These are phyloP conservation scores for Talaromyces nanjingensis DNA, from an alignment of 495 filamentous ascomycete genomes.

Conservation along the genomic window DNA sequence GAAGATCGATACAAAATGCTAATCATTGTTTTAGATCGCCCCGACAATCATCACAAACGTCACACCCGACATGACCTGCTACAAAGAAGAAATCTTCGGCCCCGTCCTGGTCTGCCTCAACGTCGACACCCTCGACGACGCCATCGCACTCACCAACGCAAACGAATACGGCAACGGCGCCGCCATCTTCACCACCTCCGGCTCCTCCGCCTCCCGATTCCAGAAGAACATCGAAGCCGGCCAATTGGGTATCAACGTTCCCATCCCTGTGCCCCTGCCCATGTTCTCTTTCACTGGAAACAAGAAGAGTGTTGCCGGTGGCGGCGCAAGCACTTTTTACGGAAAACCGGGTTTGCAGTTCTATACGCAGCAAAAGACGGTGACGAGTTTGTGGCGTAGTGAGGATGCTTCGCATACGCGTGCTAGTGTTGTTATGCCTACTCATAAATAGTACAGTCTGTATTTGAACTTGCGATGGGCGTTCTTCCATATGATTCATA, in stretches of 20 bases:
- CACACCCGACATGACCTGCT: conserved; percentile 86
- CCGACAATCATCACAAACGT: conserved; percentile 96
- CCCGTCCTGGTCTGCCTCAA: conserved; percentile 86
- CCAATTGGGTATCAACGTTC: conserved; percentile 56
- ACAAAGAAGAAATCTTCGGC: conserved; percentile 95
- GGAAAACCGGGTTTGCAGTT: conserved; percentile 87
- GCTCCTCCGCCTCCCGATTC: conserved; percentile 55
- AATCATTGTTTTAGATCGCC: conserved; percentile 43
- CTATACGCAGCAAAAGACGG: conserved; percentile 96
- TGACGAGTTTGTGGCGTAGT: conserved; percentile 83
- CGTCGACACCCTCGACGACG: conserved; percentile 75
- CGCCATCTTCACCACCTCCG: conserved; percentile 60
- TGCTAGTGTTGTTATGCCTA: conserved; percentile 92
- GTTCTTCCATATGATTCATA: not conserved
- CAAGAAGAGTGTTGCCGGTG: conserved; percentile 92
- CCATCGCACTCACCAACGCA: conserved; percentile 56
- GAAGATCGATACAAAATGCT: not conserved
- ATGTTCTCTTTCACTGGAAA: conserved; percentile 99
- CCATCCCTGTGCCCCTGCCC: conserved; percentile 80
- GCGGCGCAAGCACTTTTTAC: conserved; percentile 92
- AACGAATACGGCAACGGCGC: conserved; percentile 69
- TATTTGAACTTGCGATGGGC: not conserved
- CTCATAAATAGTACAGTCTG: conserved; percentile 43
- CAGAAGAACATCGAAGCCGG: conserved; percentile 57
- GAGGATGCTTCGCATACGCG: conserved; percentile 77